These are phyloP conservation scores for Neurospora sp. DNA, from an alignment of 495 filamentous ascomycete species.

Conservation along the genomic window DNA sequence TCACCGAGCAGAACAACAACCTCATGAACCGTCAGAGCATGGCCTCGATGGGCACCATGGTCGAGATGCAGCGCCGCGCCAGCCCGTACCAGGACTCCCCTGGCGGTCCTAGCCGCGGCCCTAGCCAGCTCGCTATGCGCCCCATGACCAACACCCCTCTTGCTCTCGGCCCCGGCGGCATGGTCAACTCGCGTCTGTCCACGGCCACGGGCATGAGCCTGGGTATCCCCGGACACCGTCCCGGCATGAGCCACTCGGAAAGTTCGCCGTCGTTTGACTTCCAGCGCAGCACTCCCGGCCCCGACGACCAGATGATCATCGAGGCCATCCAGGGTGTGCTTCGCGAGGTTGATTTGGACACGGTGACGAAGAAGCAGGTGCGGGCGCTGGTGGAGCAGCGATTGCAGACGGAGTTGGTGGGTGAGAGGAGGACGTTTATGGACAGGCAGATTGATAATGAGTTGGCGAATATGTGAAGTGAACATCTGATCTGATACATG, in stretches of 20 bases:
- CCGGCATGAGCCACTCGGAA: conserved; percentile 31
- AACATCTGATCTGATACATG: neutral
- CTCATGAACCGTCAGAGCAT: conserved; percentile 38
- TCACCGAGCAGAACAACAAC: conserved; percentile 24
- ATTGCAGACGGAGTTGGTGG: conserved; percentile 74
- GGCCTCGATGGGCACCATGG: conserved; percentile 39
- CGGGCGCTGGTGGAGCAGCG: conserved; percentile 84
- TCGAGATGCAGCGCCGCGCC: conserved; percentile 29
- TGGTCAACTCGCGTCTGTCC: conserved; percentile 30
- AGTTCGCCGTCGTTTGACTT: conserved; percentile 72
- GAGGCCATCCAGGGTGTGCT: conserved; percentile 76
- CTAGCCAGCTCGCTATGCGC: conserved; percentile 22
- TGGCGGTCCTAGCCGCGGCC: conserved; percentile 4
- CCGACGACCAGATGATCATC: conserved; percentile 65
- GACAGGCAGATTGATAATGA: conserved; percentile 89
- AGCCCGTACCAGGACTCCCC: conserved; percentile 43
- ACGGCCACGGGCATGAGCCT: conserved; percentile 29
- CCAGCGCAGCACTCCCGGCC: conserved; percentile 51
- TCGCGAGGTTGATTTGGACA: conserved; percentile 87
- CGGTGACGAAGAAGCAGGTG: conserved; percentile 96
- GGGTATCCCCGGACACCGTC: conserved; percentile 26
- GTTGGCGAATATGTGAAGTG: conserved; percentile 76
- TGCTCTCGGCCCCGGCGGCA: conserved; percentile 27
- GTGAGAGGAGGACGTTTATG: conserved; percentile 74
- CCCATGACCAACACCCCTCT: conserved; percentile 35